These are phyloP conservation scores for Astrothelium subdiscretum DNA, from an alignment of 495 filamentous ascomycete species.

Conservation along the genomic window DNA sequence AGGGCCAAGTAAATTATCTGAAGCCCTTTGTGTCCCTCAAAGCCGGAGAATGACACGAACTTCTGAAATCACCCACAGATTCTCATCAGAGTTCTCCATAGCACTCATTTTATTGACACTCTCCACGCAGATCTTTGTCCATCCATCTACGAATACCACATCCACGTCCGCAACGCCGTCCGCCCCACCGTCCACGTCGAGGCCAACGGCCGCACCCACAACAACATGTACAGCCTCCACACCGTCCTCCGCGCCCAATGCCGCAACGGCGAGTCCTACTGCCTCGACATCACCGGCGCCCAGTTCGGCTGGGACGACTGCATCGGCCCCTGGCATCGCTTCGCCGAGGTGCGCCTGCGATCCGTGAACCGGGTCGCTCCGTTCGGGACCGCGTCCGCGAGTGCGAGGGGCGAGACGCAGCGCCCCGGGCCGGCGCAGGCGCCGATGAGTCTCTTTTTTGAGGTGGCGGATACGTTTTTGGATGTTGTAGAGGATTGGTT, in stretches of 20 bases:
- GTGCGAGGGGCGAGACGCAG: background rate
- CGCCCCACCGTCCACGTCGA: slow-evolving; percentile 13
- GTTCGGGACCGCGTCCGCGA: background rate
- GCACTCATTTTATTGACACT: background rate
- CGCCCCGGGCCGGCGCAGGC: background rate
- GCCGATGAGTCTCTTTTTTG: background rate
- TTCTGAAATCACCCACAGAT: too few relatives aligned
- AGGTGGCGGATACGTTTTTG: background rate
- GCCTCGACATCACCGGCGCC: background rate
- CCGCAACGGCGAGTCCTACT: background rate
- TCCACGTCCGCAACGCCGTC: background rate
- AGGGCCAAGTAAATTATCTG: too few relatives aligned
- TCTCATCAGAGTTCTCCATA: background rate
- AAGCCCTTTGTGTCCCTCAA: too few relatives aligned
- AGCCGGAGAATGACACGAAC: too few relatives aligned
- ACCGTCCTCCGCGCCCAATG: background rate
- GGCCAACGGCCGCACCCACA: slow-evolving; percentile 8
- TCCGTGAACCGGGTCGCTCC: background rate
- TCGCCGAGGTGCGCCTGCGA: background rate
- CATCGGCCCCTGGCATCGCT: background rate
- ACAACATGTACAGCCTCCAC: background rate
- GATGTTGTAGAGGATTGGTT: background rate
- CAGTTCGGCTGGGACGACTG: background rate
- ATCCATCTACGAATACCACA: background rate
- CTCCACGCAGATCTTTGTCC: background rate